These are phyloP conservation scores for Schizophyllum commune DNA, from an alignment of 1,284 basidiomycete genomes.

Conservation along the genomic window DNA sequence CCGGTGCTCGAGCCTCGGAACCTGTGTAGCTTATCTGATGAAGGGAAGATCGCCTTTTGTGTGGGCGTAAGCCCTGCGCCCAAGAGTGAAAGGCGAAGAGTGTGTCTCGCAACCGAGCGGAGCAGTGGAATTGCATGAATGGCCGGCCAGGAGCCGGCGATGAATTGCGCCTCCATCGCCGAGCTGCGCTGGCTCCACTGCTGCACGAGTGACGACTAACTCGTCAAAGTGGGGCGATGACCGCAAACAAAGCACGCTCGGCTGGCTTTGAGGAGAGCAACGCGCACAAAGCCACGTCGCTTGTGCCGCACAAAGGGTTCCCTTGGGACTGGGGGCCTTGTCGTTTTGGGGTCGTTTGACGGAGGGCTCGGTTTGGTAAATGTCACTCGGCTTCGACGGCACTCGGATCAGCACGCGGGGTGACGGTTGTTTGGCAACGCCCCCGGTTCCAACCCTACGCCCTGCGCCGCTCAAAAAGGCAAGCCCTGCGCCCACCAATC, in stretches of 20 bases:
- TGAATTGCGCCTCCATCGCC: background rate
- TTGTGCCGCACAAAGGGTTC: background rate
- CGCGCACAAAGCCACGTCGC: background rate
- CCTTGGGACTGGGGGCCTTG: background rate
- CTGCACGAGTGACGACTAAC: background rate
- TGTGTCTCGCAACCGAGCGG: background rate
- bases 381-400: background rate
- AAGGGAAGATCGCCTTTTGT: background rate
- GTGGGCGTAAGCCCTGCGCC: background rate
- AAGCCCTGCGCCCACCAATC: background rate
- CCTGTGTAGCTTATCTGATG: background rate
- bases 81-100: background rate
- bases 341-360: background rate
- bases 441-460: background rate
- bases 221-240: background rate
- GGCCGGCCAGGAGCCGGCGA: background rate
- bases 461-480: background rate
- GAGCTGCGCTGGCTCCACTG: background rate
- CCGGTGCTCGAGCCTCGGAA: background rate
- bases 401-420: background rate
- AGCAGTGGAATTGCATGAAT: background rate
- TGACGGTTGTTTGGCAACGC: background rate
- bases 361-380: background rate
- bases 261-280: background rate
- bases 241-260: background rate